A percentile compares a stretch with the other conserved stretches of the same genome.
These are phyloP conservation scores for Prunus yedoensis DNA, from an alignment of 331 rosid genomes.

Conservation along the genomic window DNA sequence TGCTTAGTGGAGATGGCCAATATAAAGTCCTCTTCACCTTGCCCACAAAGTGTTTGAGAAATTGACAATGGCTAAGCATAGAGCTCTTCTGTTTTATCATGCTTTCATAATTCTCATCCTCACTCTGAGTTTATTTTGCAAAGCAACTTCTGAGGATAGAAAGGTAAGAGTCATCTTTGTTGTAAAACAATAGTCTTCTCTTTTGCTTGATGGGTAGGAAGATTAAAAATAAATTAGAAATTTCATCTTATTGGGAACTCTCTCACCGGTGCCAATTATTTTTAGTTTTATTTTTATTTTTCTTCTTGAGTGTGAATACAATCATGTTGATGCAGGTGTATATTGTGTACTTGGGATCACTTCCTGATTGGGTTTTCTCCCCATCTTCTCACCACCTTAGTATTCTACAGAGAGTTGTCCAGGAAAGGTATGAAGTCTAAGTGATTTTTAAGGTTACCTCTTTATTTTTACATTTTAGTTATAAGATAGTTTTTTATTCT, in stretches of 20 bases:
- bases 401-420: no score
- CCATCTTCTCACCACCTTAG: no score
- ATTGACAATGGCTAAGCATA: conserved; percentile 10
- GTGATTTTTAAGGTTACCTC: no score
- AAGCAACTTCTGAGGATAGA: conserved; percentile 11
- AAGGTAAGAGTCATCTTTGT: neutral
- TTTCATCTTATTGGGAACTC: no score
- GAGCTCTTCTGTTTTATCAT: conserved; percentile 8
- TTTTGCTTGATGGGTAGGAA: neutral
- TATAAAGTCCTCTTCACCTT: neutral
- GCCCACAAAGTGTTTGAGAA: neutral
- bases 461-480: neutral
- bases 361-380: no score
- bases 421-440: no score
- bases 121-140: conserved; percentile 8
- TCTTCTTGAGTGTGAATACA: no score
- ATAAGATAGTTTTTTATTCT: neutral
- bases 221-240: no score
- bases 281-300: no score
- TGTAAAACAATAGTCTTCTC: neutral
- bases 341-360: no score
- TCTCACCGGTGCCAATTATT: no score
- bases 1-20: neutral
- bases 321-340: no score
- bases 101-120: neutral